A percentile compares a stretch with the other conserved stretches of the same genome.
phyloP scores from a whole-genome alignment of 495 filamentous ascomycete species.

The Penicillium riverlandense region DNA sequence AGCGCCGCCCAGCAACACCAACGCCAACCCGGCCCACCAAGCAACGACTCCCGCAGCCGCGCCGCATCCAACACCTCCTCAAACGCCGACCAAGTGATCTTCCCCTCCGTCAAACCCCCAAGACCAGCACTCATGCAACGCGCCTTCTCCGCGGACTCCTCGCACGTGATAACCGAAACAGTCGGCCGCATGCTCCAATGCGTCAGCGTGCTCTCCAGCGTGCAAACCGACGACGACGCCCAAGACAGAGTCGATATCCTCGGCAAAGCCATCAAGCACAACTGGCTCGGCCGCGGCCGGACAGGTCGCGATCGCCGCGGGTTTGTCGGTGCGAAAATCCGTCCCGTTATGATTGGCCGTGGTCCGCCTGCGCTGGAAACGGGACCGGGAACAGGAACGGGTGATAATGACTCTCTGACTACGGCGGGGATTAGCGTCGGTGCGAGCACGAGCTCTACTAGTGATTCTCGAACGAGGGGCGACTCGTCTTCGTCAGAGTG shows the following conservation, averaged over 20 bases:
- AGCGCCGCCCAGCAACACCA: constrained; percentile 3
- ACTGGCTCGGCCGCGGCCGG: constrained; percentile 88
- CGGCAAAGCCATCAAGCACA: constrained; percentile 80
- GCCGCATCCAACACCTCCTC: constrained; percentile 84
- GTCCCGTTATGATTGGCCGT: constrained; percentile 25
- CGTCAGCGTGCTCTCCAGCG: constrained; percentile 77
- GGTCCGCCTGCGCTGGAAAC: constrained; percentile 7
- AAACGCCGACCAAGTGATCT: constrained; percentile 40
- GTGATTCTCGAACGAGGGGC: constrained; percentile 13
- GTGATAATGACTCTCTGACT: constrained; percentile 17
- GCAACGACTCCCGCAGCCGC: constrained; percentile 50
- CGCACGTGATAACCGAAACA: constrained; percentile 79
- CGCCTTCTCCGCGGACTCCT: constrained; percentile 48
- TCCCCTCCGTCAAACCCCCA: constrained; percentile 47
- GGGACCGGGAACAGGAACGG: background rate
- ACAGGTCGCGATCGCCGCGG: constrained; percentile 85
- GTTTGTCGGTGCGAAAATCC: constrained; percentile 67
- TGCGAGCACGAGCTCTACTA: constrained; percentile 15
- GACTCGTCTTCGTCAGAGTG: constrained; percentile 23
- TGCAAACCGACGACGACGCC: constrained; percentile 62
- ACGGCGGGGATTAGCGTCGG: constrained; percentile 21
- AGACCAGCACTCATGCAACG: constrained; percentile 37
- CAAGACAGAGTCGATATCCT: constrained; percentile 79
- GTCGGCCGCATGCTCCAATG: constrained; percentile 96
- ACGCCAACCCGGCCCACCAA: constrained; percentile 37